Base-by-base conservation (phyloP, 2,329 filamentous ascomycete species). In the Coccinonectria pachysandricola region DNA sequence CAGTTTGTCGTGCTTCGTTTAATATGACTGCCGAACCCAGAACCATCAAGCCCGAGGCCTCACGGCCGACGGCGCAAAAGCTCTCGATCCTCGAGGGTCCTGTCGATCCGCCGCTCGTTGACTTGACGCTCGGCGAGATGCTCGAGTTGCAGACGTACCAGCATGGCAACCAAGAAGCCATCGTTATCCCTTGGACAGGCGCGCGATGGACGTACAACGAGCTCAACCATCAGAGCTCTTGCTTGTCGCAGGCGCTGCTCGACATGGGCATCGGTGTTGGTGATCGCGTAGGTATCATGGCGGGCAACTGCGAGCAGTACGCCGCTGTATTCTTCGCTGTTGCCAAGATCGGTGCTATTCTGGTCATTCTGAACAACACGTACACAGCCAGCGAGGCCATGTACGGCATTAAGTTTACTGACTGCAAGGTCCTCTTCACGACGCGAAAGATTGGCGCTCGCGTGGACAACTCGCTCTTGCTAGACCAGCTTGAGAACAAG, bases 311-410 rank as follows among this genome's bases (percentile, higher is more conserved):
- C 64, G 58, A 92, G 68, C 65, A 93, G 71, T 88, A 88, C 74
- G 55, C 80, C 15, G 67, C 78, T 3, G 66, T 84, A 10, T 82
- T 84, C 60, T 84, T 85, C 39, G 79, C 77, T 4, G 76, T 74
- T 8, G 73, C 75, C 20, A 65, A 71, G 23, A 65, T 80, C 11
- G 76, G 77, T 7, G 75, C 69, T 23, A 74, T 79, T 23, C 60
- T 86, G 27, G 80, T 86, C 15, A 83, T 86, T 22, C 59, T 87
- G 39, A 87, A 87, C 57, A 87, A 85, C 55, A 87, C 80, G 0
- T 87, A 87, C 49, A 87, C 81, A 2, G 65, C 75, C 3, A 71
- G 68, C 2, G 81, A 87, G 54, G 74, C 79, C 24, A 66, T 75
- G 48, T 79, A 80, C 51, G 81, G 77, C 7, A 53, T 87, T 15